phyloP scores from a whole-genome alignment of 1,284 basidiomycete species.

The Tremellales sp. region DNA sequence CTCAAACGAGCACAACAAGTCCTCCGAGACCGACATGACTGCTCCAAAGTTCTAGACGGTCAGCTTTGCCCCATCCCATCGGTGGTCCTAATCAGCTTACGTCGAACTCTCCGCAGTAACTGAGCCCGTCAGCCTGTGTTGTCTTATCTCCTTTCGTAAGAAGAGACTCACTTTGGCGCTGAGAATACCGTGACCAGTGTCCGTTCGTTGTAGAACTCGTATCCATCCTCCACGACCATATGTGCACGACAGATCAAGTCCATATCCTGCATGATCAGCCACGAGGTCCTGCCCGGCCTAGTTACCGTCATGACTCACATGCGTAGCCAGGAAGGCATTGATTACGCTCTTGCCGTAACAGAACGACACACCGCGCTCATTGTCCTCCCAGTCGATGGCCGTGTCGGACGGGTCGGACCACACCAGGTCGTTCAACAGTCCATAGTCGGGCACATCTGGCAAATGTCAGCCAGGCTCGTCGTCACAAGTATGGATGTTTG shows the following conservation, averaged over 20 bases:
- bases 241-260: slow-evolving; percentile 99
- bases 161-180: slow-evolving; percentile 74
- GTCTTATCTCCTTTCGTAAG: neutral
- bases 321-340: slow-evolving; percentile 76
- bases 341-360: slow-evolving; percentile 98
- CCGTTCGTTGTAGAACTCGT: slow-evolving; percentile 99
- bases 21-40: slow-evolving; percentile 84
- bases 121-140: slow-evolving; percentile 11
- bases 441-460: slow-evolving; percentile 96
- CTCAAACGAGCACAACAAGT: slow-evolving; percentile 95
- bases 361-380: slow-evolving; percentile 98
- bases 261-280: slow-evolving; percentile 64
- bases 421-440: slow-evolving; percentile 91
- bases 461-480: slow-evolving; percentile 1
- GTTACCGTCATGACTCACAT: slow-evolving; percentile 51
- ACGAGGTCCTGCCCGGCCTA: no score
- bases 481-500: neutral
- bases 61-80: neutral
- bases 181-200: slow-evolving; percentile 98
- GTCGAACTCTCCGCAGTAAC: slow-evolving; percentile 48
- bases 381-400: slow-evolving; percentile 98
- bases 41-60: slow-evolving; percentile 88
- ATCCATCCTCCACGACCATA: slow-evolving; percentile 99
- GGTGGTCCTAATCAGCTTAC: slow-evolving; percentile 10
- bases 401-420: slow-evolving; percentile 99